Base-by-base conservation (phyloP, 2,329 filamentous ascomycete species). In the Beauveria caledonica region DNA sequence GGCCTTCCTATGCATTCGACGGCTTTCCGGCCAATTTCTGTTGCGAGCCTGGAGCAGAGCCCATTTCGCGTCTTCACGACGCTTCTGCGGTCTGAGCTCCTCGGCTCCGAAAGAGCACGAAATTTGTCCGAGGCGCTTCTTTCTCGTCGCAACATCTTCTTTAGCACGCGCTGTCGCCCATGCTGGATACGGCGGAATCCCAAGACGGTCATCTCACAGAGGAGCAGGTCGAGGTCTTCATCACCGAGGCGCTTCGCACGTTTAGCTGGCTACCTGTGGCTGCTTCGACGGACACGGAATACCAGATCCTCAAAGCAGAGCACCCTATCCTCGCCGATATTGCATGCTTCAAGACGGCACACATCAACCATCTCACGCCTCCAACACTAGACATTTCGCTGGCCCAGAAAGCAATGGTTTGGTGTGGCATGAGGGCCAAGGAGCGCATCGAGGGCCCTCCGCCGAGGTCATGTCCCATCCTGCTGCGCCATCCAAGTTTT, bases 281-380 rank as follows among this genome's bases (percentile, higher is more conserved):
- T 1, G 72, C 73, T 0, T 73, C 76, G 1, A 72, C 75, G 0
- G 53, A 73, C 10, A 70, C 71, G 0, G 73, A 78, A 25, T 82
- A 82, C 63, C 63, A 69, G 36, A 56, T 64, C 3, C 70, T 83
- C 2, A 72, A 72, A 9, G 64, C 64, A 0, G 77, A 78, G 60
- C 77, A 80, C 58, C 76, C 79, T 0, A 69, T 81, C 3, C 67
- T 81, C 3, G 78, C 78, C 0, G 79, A 81, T 59, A 75, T 81
- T 46, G 77, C 68, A 0, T 72, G 67, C 53, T 75, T 75, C 62
- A 64, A 63, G 6, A 77, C 70, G 29, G 69, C 77, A 1, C 80
- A 83, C 63, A 79, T 82, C 64, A 83, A 82, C 62, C 80, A 82
- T 58, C 72, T 83, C 1, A 82, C 80, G 0, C 80, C 80, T 0